Conservation (phyloP, 208 protist genomes). For the Vickermania ingenoplastis region DNA sequence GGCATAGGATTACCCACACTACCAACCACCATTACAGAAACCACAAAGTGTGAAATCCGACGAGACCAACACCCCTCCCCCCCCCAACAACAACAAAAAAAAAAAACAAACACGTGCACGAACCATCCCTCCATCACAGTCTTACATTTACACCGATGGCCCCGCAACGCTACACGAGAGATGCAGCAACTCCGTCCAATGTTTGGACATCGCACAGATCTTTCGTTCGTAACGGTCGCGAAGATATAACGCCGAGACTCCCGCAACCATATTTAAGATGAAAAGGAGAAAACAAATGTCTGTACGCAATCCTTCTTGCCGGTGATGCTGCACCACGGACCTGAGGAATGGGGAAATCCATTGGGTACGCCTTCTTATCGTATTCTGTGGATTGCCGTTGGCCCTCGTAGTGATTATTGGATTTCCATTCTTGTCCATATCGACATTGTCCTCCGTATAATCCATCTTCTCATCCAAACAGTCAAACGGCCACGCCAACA, state of each 20-base stretch:
- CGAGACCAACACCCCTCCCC: not conserved
- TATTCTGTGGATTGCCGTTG: conserved; percentile 14
- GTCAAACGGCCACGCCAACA: too few relatives aligned
- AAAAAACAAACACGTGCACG: not conserved
- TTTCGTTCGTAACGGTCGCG: conserved; percentile 10
- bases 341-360: conserved; percentile 1
- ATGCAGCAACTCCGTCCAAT: too few relatives aligned
- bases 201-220: not conserved
- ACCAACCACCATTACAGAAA: too few relatives aligned
- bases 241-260: conserved; percentile 6
- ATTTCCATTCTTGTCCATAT: too few relatives aligned
- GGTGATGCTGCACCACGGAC: conserved; percentile 7
- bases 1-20: too few relatives aligned
- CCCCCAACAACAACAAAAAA: conserved; percentile 1
- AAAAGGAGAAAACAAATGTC: conserved; percentile 13
- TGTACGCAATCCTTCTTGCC: conserved; percentile 10
- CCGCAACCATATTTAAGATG: conserved; percentile 8
- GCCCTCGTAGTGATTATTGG: too few relatives aligned
- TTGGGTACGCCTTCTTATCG: conserved; percentile 7
- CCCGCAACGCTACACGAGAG: too few relatives aligned
- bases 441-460: too few relatives aligned
- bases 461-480: too few relatives aligned
- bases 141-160: too few relatives aligned
- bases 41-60: not conserved
- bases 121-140: too few relatives aligned